A percentile compares a stretch with the other conserved stretches of the same genome.
These are phyloP conservation scores for Geranium rotundifolium DNA, from an alignment of 345 rosid genomes.

Conservation along the genomic window DNA sequence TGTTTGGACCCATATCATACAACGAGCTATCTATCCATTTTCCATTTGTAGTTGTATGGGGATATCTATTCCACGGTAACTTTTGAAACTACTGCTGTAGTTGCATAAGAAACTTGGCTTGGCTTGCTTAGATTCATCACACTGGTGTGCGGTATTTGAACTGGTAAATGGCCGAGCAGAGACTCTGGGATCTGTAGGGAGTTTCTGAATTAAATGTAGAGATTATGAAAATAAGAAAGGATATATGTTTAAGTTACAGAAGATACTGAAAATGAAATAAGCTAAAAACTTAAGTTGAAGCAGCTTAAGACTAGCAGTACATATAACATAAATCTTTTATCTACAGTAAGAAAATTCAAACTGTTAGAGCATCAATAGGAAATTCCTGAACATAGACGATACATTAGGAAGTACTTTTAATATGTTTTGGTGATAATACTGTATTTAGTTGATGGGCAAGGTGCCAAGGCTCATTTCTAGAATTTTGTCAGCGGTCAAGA, in stretches of 20 bases:
- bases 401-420: too few species aligned
- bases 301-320: too few species aligned
- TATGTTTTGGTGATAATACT: too few species aligned
- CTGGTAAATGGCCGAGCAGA: too few species aligned
- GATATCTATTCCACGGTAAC: neutral
- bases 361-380: too few species aligned
- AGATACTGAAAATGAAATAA: neutral
- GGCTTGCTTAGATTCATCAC: neutral
- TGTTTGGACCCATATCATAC: neutral
- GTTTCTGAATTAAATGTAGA: neutral
- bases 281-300: neutral
- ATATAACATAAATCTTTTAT: neutral
- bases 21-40: neutral
- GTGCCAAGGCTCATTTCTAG: neutral
- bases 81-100: neutral
- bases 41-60: neutral
- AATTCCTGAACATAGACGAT: too few species aligned
- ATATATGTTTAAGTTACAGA: neutral
- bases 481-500: neutral
- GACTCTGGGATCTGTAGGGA: neutral
- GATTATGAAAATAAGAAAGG: neutral
- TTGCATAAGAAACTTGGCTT: too few species aligned
- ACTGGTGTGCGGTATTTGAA: neutral
- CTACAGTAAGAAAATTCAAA: neutral
- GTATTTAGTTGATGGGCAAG: too few species aligned